Evolutionary conservation across 2,329 filamentous ascomycete species (phyloP), one percentile per base, ranked within the genome.

Genomic region (Pseudogymnoascus sp.): DNA sequence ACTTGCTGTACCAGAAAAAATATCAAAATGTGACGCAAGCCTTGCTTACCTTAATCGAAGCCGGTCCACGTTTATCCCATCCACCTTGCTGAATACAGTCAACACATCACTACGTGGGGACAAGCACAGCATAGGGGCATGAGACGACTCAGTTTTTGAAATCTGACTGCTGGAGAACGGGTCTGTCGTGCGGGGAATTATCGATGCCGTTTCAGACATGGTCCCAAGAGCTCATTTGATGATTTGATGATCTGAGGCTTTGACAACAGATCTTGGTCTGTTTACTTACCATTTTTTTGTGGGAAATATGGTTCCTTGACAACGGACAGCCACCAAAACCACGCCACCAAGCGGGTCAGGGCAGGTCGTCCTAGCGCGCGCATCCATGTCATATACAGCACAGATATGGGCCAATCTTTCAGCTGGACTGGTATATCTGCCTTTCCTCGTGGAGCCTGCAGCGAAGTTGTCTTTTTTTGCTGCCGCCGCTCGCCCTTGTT

Each of bases 141-240:
- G 43, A 53, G 43, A 53, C 43, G 43, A 53, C 43, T 53, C 43
- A 53, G 43, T 53, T 53, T 39, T 12, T 30, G n/a, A 53, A 15
- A 53, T 53, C 25, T 33, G 43, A 53, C 43, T 11, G 25, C 43
- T 33, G 25, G 8, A 50, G 25, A 33, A 53, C 30, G 43, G 43
- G 43, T 25, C 25, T 53, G 43, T 33, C 25, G 3, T 15, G 43
- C 18, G 43, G 25, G 18, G 25, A 33, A 4, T 53, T 30, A 18
- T 30, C 22, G 14, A 50, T 30, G 22, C 22, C n/a, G 43, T 50
- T 50, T 30, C 43, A 53, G 22, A 22, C 2, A 22, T 22, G 22
- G 22, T 22, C 22, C 22, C 22, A 22, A 22, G 22, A 2, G 2
- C 22, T 22, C 22, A 22, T 22, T 22, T 22, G 22, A 22, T 25